These are phyloP conservation scores for Nakazawaea pomicola DNA, from an alignment of 805 yeast genomes.

Conservation along the genomic window DNA sequence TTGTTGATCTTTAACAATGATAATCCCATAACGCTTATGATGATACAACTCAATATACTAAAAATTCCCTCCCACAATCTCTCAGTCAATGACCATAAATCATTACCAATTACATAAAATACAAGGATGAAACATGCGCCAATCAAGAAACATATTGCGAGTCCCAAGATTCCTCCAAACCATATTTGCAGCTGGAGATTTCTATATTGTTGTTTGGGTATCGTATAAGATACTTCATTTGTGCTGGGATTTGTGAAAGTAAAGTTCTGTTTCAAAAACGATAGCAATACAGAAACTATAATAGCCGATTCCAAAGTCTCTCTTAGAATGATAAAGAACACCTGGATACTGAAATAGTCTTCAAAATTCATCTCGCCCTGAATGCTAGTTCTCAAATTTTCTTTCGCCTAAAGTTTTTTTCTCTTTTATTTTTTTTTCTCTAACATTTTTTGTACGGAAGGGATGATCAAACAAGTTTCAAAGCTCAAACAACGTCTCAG, in stretches of 20 bases:
- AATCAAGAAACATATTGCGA: conserved; percentile 60
- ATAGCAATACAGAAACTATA: conserved; percentile 66
- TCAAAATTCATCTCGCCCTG: conserved; percentile 26
- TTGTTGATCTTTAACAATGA: conserved; percentile 77
- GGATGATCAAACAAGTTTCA: too few relatives aligned
- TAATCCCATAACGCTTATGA: conserved; percentile 84
- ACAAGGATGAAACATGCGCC: conserved; percentile 68
- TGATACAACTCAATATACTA: conserved; percentile 68
- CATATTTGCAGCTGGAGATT: conserved; percentile 66
- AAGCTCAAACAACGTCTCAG: too few relatives aligned
- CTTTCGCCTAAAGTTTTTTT: neutral
- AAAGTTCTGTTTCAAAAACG: conserved; percentile 62
- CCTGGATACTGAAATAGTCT: conserved; percentile 62
- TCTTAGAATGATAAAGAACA: conserved; percentile 66
- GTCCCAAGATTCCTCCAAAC: conserved; percentile 74
- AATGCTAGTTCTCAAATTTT: neutral
- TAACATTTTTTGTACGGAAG: too few relatives aligned
- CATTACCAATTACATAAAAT: conserved; percentile 75
- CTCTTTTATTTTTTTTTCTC: neutral
- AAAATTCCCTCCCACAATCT: conserved; percentile 86
- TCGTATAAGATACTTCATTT: conserved; percentile 22
- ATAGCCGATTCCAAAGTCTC: conserved; percentile 77
- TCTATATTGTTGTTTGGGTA: conserved; percentile 29
- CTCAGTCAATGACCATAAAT: conserved; percentile 84
- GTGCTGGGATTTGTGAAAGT: conserved; percentile 28